phyloP scores from a whole-genome alignment of 768 basidiomycete species.

The Cystofilobasidium macerans region DNA sequence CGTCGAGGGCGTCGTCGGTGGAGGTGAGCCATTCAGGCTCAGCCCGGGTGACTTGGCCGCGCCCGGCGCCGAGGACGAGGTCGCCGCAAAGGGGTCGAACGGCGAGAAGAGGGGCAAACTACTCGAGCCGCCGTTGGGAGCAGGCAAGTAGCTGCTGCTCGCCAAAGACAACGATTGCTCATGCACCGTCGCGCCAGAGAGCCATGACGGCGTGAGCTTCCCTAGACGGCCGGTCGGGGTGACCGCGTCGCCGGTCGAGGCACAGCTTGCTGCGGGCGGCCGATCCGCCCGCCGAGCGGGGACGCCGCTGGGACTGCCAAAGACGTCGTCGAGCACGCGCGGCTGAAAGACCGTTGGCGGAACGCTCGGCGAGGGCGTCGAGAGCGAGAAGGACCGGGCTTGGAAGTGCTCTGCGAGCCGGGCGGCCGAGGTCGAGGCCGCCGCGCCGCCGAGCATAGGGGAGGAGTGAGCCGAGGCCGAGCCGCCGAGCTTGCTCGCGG shows the following conservation, averaged over 20 bases:
- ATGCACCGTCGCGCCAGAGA: not conserved
- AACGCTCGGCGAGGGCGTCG: not conserved
- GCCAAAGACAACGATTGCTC: not conserved
- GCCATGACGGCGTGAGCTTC: no score
- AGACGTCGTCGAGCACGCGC: conserved; percentile 6
- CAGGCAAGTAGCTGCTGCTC: not conserved
- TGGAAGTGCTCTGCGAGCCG: not conserved
- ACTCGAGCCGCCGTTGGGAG: not conserved
- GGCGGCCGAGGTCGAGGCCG: not conserved
- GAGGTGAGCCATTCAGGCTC: not conserved
- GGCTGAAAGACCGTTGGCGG: not conserved
- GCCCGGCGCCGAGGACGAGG: not conserved
- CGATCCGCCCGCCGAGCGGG: no score
- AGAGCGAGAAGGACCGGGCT: not conserved
- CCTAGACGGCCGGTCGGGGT: not conserved
- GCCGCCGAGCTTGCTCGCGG: not conserved
- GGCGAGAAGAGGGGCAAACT: conserved; percentile 5
- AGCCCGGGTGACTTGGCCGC: not conserved
- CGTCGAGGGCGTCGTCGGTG: not conserved
- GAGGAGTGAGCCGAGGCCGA: not conserved
- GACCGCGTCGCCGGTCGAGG: not conserved
- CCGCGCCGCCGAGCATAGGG: not conserved
- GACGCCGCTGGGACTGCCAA: not conserved
- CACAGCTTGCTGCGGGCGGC: not conserved
- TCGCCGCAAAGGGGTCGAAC: not conserved